Evolutionary conservation across 108 stramenopile species (phyloP).

Genomic region (Nitzschia sp.): DNA sequence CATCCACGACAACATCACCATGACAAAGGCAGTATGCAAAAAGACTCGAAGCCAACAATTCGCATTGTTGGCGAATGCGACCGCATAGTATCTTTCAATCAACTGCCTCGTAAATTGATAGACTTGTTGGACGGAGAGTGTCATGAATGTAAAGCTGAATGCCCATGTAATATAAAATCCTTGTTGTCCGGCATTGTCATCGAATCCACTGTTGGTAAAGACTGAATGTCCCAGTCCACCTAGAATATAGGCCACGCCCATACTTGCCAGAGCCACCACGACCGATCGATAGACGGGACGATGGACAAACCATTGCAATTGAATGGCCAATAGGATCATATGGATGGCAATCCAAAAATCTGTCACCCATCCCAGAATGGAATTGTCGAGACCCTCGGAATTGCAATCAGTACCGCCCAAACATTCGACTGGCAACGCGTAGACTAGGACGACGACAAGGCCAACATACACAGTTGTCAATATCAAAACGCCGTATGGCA

Average conservation of each 20-base stretch:
- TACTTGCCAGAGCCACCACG: background rate
- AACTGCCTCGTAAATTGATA: background rate
- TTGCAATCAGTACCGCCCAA: background rate
- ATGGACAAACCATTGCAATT: background rate
- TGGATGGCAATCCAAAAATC: slow-evolving; percentile 1
- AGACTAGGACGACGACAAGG: background rate
- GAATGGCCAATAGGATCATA: background rate
- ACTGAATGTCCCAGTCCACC: background rate
- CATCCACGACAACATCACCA: background rate
- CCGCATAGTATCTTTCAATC: background rate
- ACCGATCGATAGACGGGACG: background rate
- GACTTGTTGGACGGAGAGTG: background rate
- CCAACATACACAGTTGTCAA: background rate
- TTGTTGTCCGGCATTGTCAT: slow-evolving; percentile 12
- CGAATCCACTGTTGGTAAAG: background rate
- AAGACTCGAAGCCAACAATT: background rate
- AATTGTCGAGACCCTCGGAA: background rate
- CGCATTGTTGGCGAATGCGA: background rate
- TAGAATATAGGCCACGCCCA: slow-evolving; percentile 2
- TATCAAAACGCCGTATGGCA: background rate
- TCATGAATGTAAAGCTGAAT: background rate
- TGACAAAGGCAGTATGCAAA: background rate
- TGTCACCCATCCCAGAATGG: background rate
- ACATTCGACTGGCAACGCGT: background rate
- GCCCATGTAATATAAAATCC: slow-evolving; percentile 2